Evolutionary conservation across 2,329 filamentous ascomycete genomes (phyloP).

Genomic region (Aspergillus bombycis): DNA sequence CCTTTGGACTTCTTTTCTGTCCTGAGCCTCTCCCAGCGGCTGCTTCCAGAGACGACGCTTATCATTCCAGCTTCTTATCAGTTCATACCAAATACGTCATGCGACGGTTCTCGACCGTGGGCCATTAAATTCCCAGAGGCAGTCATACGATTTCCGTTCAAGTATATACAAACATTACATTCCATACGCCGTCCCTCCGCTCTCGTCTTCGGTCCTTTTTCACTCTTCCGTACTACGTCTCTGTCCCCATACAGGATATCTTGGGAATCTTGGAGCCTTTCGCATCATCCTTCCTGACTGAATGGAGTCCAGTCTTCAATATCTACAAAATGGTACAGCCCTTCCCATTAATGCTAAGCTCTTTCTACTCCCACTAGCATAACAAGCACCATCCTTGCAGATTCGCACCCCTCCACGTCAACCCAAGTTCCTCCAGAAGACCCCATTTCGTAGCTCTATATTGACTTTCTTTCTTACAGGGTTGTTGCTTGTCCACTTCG

Average conservation of each 20-base stretch:
- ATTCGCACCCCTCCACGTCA: neutral
- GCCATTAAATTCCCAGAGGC: neutral
- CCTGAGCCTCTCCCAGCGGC: neutral
- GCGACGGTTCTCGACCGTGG: neutral
- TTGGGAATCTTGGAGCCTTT: neutral
- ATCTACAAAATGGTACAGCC: constrained; percentile 41
- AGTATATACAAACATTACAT: neutral
- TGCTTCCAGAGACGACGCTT: neutral
- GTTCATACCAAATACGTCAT: constrained; percentile 4
- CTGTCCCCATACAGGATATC: neutral
- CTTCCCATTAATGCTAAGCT: neutral
- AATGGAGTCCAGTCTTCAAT: constrained; percentile 29
- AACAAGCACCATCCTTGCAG: constrained; percentile 5
- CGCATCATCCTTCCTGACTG: constrained; percentile 17
- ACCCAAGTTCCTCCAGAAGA: neutral
- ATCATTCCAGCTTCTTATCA: neutral
- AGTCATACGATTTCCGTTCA: constrained; percentile 9
- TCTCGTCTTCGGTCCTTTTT: neutral
- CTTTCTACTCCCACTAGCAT: neutral
- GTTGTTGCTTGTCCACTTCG: constrained; percentile 45
- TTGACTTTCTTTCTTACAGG: constrained; percentile 28
- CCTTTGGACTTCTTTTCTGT: neutral
- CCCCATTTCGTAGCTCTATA: neutral
- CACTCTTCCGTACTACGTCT: neutral
- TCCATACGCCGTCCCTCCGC: neutral